Conservation (phyloP, 345 rosid species). For the Eucalyptus polyanthemos region DNA sequence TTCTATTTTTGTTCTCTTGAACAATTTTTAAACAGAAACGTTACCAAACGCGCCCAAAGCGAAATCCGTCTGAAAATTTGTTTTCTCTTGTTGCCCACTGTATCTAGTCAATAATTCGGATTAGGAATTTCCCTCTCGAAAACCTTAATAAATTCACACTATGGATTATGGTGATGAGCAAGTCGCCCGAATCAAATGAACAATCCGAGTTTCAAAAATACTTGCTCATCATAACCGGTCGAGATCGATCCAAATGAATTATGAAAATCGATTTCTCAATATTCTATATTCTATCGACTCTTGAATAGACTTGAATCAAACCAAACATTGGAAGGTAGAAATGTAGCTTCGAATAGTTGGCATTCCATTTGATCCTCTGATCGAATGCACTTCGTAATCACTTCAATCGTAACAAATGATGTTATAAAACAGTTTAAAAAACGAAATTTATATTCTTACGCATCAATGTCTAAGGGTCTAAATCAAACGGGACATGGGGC, state of each 20-base stretch:
- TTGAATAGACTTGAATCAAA: fast-evolving
- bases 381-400: fast-evolving
- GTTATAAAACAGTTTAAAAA: fast-evolving
- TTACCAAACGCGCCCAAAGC: no score
- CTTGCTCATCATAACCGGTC: fast-evolving
- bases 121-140: not conserved
- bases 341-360: fast-evolving
- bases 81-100: fast-evolving
- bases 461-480: fast-evolving
- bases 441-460: fast-evolving
- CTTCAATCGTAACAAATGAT: fast-evolving
- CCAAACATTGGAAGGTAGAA: fast-evolving
- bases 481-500: not conserved
- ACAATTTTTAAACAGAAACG: no score
- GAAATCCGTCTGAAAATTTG: fast-evolving
- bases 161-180: not conserved
- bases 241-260: fast-evolving
- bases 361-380: fast-evolving
- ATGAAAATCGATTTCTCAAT: fast-evolving
- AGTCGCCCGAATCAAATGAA: fast-evolving
- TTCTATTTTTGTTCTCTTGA: no score
- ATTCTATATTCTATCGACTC: fast-evolving
- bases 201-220: fast-evolving
- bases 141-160: not conserved
- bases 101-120: not conserved